Evolutionary conservation across 2,329 filamentous ascomycete species (phyloP).

Genomic region (Paecilomyces sp.): DNA sequence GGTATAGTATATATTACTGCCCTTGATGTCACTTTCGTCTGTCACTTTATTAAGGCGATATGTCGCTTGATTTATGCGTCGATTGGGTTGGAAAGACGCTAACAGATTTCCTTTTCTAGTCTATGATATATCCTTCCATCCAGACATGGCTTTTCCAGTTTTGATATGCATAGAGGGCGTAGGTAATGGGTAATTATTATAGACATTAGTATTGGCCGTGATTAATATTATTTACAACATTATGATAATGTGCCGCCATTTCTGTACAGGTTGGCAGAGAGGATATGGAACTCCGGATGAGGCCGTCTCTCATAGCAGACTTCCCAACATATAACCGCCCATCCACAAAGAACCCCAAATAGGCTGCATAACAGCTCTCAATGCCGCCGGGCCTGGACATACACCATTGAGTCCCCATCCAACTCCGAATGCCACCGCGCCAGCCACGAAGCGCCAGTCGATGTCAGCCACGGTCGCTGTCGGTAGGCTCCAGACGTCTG

Average conservation of each 20-base stretch:
- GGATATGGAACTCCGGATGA: neutral
- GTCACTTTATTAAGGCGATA: neutral
- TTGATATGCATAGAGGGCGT: neutral
- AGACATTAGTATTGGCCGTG: neutral
- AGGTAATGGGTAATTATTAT: neutral
- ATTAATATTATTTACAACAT: neutral
- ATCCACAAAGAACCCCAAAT: slow-evolving; percentile 42
- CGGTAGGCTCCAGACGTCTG: slow-evolving; percentile 36
- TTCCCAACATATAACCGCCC: slow-evolving; percentile 41
- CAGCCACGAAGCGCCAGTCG: slow-evolving; percentile 42
- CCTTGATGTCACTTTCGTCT: neutral
- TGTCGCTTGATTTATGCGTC: neutral
- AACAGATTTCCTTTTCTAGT: neutral
- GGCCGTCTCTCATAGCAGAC: slow-evolving; percentile 15
- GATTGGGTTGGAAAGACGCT: neutral
- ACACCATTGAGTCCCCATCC: slow-evolving; percentile 46
- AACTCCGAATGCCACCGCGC: slow-evolving; percentile 42
- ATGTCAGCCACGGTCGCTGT: slow-evolving; percentile 40
- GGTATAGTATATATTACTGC: neutral
- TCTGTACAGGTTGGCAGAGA: neutral
- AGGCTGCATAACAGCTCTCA: slow-evolving; percentile 42
- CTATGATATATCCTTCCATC: neutral
- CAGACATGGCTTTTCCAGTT: neutral
- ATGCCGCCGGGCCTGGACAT: slow-evolving; percentile 46
- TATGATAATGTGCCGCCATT: neutral